These are phyloP conservation scores for Aspergillus campestris DNA, from an alignment of 495 filamentous ascomycete genomes.

Conservation along the genomic window DNA sequence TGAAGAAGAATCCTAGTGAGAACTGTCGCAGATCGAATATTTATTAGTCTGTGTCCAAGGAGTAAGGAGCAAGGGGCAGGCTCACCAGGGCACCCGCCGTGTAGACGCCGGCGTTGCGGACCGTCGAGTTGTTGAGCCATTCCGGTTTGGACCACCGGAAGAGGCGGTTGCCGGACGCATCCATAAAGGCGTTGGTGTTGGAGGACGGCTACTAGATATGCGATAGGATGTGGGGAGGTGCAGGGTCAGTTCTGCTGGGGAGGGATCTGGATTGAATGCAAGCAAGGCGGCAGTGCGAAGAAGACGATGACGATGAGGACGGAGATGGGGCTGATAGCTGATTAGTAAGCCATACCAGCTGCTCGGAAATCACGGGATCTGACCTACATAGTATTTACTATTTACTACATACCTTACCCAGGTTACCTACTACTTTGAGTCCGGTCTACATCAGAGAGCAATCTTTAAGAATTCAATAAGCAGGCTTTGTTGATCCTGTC, in stretches of 20 bases:
- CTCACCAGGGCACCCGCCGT: constrained; percentile 75
- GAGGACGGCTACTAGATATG: too few species aligned
- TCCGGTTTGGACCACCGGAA: constrained; percentile 73
- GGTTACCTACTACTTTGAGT: too few species aligned
- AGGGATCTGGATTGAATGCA: constrained; percentile 2
- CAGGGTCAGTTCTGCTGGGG: background rate
- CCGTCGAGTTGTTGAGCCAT: constrained; percentile 83
- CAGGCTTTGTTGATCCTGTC: background rate
- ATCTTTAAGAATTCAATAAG: background rate
- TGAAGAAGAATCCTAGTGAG: constrained; percentile 92
- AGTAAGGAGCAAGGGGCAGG: constrained; percentile 5
- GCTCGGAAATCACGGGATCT: too few species aligned
- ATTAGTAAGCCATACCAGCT: too few species aligned
- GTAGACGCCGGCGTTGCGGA: constrained; percentile 80
- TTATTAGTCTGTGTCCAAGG: background rate
- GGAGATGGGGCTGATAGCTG: too few species aligned
- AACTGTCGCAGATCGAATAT: constrained; percentile 49
- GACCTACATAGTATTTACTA: too few species aligned
- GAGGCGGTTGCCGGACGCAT: constrained; percentile 53
- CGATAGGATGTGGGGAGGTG: background rate
- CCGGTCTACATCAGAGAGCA: too few species aligned
- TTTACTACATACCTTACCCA: too few species aligned
- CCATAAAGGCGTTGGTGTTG: constrained; percentile 36
- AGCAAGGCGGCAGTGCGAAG: constrained; percentile 9
- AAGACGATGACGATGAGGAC: too few species aligned